A percentile compares a stretch with the other conserved stretches of the same genome.
phyloP scores from a whole-genome alignment of 2,329 filamentous ascomycete genomes.

The Fusarium mangiferae region DNA sequence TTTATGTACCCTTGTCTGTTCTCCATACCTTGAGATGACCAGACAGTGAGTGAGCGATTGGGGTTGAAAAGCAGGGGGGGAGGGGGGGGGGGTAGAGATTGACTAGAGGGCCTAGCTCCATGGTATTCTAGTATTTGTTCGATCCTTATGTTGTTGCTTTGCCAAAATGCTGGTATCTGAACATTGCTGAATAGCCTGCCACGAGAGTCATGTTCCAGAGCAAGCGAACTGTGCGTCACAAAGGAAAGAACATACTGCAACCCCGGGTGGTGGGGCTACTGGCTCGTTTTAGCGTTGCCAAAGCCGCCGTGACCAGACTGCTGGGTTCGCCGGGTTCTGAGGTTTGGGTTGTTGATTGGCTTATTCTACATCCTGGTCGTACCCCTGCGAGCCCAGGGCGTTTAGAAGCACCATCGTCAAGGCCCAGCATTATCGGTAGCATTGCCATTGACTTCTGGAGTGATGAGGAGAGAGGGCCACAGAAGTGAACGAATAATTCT shows the following conservation, averaged over 20 bases:
- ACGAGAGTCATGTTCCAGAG: background rate
- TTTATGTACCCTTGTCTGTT: background rate
- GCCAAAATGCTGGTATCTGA: background rate
- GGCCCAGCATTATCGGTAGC: slow-evolving; percentile 7
- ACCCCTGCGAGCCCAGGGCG: slow-evolving; percentile 31
- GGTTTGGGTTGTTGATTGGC: slow-evolving; percentile 37
- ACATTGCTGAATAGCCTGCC: background rate
- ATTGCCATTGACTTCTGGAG: slow-evolving; percentile 4
- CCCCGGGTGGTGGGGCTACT: slow-evolving; percentile 40
- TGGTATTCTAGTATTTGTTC: background rate
- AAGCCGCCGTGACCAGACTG: slow-evolving; percentile 51
- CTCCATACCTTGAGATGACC: background rate
- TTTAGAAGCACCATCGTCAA: slow-evolving; percentile 27
- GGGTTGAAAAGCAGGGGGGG: background rate
- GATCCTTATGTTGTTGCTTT: background rate
- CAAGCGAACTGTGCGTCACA: slow-evolving; percentile 19
- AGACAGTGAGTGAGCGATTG: background rate
- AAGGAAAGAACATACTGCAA: slow-evolving; percentile 31
- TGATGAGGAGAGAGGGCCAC: slow-evolving; percentile 10
- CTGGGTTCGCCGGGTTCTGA: slow-evolving; percentile 45
- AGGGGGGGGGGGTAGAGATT: background rate
- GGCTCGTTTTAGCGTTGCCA: slow-evolving; percentile 44
- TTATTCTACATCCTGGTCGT: slow-evolving; percentile 21
- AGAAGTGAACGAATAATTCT: slow-evolving; percentile 7
- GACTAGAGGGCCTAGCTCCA: background rate